Percentiles rank a stretch among this genome's conserved stretches.
phyloP scores from a whole-genome alignment of 352 stramenopile genomes.

The Pythium biforme region DNA sequence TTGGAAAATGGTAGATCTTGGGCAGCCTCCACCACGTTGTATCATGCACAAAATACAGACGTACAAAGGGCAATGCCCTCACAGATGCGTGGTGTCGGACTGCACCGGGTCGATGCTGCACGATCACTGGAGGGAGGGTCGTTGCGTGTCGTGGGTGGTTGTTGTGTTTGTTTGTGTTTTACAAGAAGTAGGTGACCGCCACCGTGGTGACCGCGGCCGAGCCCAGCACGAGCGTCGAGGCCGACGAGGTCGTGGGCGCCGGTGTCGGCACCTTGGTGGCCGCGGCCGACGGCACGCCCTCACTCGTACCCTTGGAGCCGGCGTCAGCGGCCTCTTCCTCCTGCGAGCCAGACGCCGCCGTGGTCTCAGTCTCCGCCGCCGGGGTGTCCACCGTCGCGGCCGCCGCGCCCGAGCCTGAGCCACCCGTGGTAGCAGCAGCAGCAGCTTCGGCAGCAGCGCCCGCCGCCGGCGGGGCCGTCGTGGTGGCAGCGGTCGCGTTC shows the following conservation, averaged over 20 bases:
- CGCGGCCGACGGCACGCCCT: not conserved
- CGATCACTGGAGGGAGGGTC: too few species aligned
- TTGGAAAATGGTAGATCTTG: too few species aligned
- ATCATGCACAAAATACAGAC: too few species aligned
- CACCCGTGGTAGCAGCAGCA: not conserved
- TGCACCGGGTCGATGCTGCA: too few species aligned
- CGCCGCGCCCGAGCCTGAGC: conserved; percentile 6
- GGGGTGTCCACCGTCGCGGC: not conserved
- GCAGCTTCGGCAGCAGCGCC: not conserved
- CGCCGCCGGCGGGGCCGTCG: not conserved
- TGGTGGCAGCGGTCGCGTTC: not conserved
- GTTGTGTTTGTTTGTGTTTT: not conserved
- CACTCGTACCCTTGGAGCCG: not conserved
- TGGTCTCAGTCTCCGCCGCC: not conserved
- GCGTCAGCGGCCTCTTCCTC: not conserved
- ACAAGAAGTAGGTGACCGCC: conserved; percentile 13
- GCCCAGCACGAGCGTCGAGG: conserved; percentile 10
- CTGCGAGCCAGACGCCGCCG: conserved; percentile 2
- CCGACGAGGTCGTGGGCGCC: conserved; percentile 4
- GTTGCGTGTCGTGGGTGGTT: too few species aligned
- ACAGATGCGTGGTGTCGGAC: too few species aligned
- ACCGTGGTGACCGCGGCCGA: conserved; percentile 9
- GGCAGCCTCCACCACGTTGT: too few species aligned
- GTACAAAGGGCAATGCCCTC: too few species aligned
- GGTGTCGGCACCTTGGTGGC: conserved; percentile 2